Conservation (phyloP, 2,329 filamentous ascomycete genomes). For the Alternaria arborescens region DNA sequence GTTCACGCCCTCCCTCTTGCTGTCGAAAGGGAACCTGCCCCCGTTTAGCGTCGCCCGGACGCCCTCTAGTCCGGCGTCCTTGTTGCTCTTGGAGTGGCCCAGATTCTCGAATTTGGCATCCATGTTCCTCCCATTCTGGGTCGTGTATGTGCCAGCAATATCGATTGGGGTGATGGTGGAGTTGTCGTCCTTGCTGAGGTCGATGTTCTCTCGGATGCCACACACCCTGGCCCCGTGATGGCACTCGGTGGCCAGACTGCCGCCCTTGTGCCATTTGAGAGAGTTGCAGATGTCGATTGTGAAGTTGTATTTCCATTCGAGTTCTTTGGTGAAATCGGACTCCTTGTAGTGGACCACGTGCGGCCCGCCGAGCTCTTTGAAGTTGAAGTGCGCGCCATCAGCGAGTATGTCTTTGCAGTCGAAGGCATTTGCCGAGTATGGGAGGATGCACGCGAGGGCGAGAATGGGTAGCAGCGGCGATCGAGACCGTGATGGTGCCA, state of each 20-base stretch:
- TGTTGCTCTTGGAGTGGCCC: constrained; percentile 68
- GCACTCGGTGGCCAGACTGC: constrained; percentile 65
- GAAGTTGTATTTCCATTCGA: constrained; percentile 77
- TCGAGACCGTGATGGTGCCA: constrained; percentile 40
- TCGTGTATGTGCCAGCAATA: constrained; percentile 75
- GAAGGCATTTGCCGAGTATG: constrained; percentile 53
- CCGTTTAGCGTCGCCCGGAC: constrained; percentile 73
- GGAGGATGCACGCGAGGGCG: constrained; percentile 35
- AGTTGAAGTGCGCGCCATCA: constrained; percentile 69
- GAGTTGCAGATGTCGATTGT: constrained; percentile 79
- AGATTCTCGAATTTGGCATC: constrained; percentile 73
- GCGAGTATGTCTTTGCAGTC: constrained; percentile 70
- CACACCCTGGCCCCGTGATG: constrained; percentile 78
- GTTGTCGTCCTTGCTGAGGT: constrained; percentile 59
- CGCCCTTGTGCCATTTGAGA: constrained; percentile 68
- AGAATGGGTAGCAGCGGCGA: constrained; percentile 35
- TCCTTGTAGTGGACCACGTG: constrained; percentile 70
- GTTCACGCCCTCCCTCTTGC: constrained; percentile 59
- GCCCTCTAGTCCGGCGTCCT: constrained; percentile 75
- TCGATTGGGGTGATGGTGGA: constrained; percentile 68
- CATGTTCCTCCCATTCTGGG: constrained; percentile 63
- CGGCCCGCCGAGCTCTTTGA: constrained; percentile 70
- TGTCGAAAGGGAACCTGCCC: constrained; percentile 58
- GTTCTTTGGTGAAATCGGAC: constrained; percentile 54
- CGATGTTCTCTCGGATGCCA: constrained; percentile 70